phyloP scores from a whole-genome alignment of 495 filamentous ascomycete genomes.

The Pyronema domesticum region DNA sequence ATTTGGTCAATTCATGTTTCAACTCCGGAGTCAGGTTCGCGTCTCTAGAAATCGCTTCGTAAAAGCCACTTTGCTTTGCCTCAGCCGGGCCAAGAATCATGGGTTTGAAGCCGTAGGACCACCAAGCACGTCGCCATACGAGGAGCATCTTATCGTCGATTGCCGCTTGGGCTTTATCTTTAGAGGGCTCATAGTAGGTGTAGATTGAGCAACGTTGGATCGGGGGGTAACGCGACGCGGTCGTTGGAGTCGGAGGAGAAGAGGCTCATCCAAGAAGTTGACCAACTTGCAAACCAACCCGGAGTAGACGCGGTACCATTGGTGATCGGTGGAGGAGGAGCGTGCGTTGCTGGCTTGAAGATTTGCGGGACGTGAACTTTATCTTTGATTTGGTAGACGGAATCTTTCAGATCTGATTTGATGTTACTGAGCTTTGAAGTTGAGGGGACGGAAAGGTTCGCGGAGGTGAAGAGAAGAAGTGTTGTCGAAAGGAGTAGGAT shows the following conservation, averaged over 20 bases:
- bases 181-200: constrained; percentile 73
- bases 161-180: constrained; percentile 36
- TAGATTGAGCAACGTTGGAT: constrained; percentile 59
- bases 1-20: constrained; percentile 58
- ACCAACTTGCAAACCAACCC: constrained; percentile 67
- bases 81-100: constrained; percentile 64
- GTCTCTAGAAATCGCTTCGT: constrained; percentile 43
- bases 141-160: constrained; percentile 66
- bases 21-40: constrained; percentile 33
- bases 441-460: not conserved
- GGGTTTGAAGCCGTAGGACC: constrained; percentile 78
- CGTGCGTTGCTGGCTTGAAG: constrained; percentile 55
- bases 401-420: constrained; percentile 5
- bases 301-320: constrained; percentile 56
- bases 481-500: constrained; percentile 18
- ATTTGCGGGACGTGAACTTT: constrained; percentile 17
- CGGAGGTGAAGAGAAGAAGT: constrained; percentile 15
- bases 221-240: constrained; percentile 67
- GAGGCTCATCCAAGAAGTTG: constrained; percentile 57
- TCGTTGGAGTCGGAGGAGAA: constrained; percentile 79
- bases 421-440: constrained; percentile 1
- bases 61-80: constrained; percentile 68
- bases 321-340: constrained; percentile 53
- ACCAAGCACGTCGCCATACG: constrained; percentile 85
- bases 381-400: constrained; percentile 5